These are phyloP conservation scores for Teratosphaeria gauchensis DNA, from an alignment of 2,329 filamentous ascomycete species.

Conservation along the genomic window DNA sequence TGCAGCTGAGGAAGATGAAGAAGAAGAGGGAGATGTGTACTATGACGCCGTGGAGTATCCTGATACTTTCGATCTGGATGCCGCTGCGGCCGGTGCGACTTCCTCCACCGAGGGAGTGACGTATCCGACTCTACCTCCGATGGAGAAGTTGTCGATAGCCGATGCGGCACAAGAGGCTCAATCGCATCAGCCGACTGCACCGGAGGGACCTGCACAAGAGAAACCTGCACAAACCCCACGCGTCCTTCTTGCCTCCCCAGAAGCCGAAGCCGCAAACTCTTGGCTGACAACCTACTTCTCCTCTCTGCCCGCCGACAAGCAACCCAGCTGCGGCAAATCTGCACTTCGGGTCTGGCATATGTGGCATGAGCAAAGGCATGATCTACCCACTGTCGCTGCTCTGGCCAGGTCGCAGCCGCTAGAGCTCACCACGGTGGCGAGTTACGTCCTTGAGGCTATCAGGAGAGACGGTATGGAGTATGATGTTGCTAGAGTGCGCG, in stretches of 20 bases:
- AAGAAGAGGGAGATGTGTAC: constrained; percentile 17
- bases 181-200: not conserved
- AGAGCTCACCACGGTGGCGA: constrained; percentile 44
- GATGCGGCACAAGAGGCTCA: not conserved
- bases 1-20: constrained; percentile 15
- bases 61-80: constrained; percentile 3
- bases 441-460: constrained; percentile 51
- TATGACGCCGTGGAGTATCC: constrained; percentile 21
- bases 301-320: not conserved
- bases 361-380: constrained; percentile 50
- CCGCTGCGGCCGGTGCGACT: not conserved
- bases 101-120: not conserved
- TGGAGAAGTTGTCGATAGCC: not conserved
- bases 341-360: constrained; percentile 31
- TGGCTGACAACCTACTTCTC: not conserved
- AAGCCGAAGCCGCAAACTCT: not conserved
- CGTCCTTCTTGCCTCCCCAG: constrained; percentile 1
- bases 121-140: not conserved
- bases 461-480: constrained; percentile 42
- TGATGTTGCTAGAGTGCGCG: constrained; percentile 24
- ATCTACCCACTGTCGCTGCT: constrained; percentile 41
- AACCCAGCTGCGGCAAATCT: not conserved
- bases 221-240: not conserved
- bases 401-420: constrained; percentile 54
- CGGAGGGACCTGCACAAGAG: not conserved